Conservation (phyloP, 164 flowering plant genomes). For the Sedum album region DNA sequence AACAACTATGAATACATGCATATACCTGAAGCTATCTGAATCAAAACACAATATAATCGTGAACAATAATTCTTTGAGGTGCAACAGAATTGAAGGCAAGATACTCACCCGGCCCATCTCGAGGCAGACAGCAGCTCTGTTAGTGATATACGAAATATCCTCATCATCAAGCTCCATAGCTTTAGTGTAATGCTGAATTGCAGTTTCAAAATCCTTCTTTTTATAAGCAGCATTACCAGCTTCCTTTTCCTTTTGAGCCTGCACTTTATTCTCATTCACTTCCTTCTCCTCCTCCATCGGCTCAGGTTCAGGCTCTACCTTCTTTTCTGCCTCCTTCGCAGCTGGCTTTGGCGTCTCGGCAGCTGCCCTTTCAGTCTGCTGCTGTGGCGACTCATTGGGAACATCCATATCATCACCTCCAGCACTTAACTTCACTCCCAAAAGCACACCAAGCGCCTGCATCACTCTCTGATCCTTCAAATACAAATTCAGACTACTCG, state of each 20-base stretch:
- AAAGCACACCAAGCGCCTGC: constrained; percentile 73
- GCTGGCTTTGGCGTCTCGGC: constrained; percentile 21
- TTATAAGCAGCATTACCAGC: constrained; percentile 88
- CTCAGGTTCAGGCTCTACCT: constrained; percentile 30
- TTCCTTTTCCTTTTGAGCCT: constrained; percentile 82
- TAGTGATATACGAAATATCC: constrained; percentile 81
- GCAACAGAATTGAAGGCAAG: too few relatives aligned
- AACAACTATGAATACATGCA: not conserved
- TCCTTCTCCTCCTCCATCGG: constrained; percentile 66
- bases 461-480: constrained; percentile 84
- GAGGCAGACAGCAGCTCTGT: constrained; percentile 86
- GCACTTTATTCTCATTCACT: constrained; percentile 45
- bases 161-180: constrained; percentile 78
- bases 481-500: constrained; percentile 59
- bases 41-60: too few relatives aligned
- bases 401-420: constrained; percentile 41
- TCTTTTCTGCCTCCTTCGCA: constrained; percentile 25
- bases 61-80: too few relatives aligned
- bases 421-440: constrained; percentile 48
- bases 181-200: constrained; percentile 60
- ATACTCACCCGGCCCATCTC: constrained; percentile 86
- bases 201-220: constrained; percentile 92
- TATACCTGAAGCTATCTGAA: not conserved
- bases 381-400: constrained; percentile 18
- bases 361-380: constrained; percentile 18